Percentiles rank a stretch among this genome's conserved stretches.
These are phyloP conservation scores for Cenchrus fungigraminus DNA, from an alignment of 176 grass and related monocot species.

Conservation along the genomic window DNA sequence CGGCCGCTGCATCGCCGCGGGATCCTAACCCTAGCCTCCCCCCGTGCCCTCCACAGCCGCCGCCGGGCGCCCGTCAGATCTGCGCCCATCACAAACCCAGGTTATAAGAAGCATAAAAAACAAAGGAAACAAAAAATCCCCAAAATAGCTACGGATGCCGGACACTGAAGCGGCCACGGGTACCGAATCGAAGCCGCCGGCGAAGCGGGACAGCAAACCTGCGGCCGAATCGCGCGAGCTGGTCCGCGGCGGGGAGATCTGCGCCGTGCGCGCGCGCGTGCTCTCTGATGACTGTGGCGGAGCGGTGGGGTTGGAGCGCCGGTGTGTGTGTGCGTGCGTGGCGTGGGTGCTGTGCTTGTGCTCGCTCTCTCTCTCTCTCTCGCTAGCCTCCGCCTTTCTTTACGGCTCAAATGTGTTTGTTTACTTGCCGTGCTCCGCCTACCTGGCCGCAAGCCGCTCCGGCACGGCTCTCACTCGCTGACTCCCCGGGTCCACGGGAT, in stretches of 20 bases:
- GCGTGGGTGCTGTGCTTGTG: slow-evolving; percentile 26
- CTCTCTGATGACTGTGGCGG: slow-evolving; percentile 12
- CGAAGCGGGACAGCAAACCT: background rate
- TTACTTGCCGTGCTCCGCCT: slow-evolving; percentile 39
- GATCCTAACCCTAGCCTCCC: slow-evolving; percentile 19
- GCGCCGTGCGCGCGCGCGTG: background rate
- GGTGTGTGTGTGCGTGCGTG: background rate
- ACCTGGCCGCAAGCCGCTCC: background rate
- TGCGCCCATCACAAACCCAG: slow-evolving; percentile 40
- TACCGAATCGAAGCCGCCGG: slow-evolving; percentile 17
- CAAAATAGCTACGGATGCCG: slow-evolving; percentile 7
- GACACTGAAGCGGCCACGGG: background rate
- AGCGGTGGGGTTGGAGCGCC: background rate
- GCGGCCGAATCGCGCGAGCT: background rate
- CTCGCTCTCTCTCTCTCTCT: background rate
- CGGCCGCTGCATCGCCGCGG: slow-evolving; percentile 52
- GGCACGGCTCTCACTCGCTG: background rate
- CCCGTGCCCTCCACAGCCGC: background rate
- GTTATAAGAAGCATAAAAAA: background rate
- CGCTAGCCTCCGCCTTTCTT: background rate
- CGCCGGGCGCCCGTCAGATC: slow-evolving; percentile 41
- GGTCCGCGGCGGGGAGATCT: slow-evolving; percentile 18
- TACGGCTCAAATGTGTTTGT: slow-evolving; percentile 35
- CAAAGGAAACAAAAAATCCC: background rate
- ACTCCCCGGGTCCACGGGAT: fast-evolving